Evolutionary conservation across 768 basidiomycete species (phyloP), one percentile per base, ranked within the genome.

Genomic region (Boletellus sp.): DNA sequence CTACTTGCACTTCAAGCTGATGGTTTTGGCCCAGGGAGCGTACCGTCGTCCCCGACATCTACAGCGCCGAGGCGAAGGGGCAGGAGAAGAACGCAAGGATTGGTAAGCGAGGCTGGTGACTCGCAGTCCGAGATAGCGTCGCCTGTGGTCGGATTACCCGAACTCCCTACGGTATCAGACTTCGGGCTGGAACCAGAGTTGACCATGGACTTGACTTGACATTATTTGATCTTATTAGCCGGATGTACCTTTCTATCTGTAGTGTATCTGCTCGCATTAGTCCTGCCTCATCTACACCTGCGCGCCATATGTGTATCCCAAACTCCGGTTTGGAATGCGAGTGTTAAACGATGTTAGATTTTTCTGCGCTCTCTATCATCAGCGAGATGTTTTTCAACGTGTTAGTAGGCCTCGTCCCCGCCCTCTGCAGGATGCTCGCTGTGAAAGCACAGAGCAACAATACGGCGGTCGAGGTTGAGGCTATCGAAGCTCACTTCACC

Each of bases 1-100:
- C 65, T 92, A 47, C 85, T 85, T 7, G 78, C 76, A 34, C 74
- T 92, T 24, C 77, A 91, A 64, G 79, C 84, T 6, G 79, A 84
- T 54, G 88, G 85, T 0, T 88, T 88, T 64, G 71, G 56, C 22
- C 58, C 65, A 1, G 50, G 67, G 12, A 70, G 78, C 48, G 64
- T 69, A 10, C 73, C 81, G 11, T 67, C 73, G 16, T 76, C 83
- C 9, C 78, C 81, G n/a, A 73, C 76, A 16, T 59, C 70, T 28
- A 54, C 71, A 23, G 56, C 59, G 42, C 53, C 60, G 35, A 64
- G 65, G 54, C 58, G 70, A 37, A 61, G 60, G 33, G 6, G 52
- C 22, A 62, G 71, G 46, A 57, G 53, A 54, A 59, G 65, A 52
- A 54, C 58, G 42, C 58, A 60, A n/a, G 74, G 72, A 55, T 65